Conservation (phyloP, 768 basidiomycete genomes). For the Auriscalpium microsporum region DNA sequence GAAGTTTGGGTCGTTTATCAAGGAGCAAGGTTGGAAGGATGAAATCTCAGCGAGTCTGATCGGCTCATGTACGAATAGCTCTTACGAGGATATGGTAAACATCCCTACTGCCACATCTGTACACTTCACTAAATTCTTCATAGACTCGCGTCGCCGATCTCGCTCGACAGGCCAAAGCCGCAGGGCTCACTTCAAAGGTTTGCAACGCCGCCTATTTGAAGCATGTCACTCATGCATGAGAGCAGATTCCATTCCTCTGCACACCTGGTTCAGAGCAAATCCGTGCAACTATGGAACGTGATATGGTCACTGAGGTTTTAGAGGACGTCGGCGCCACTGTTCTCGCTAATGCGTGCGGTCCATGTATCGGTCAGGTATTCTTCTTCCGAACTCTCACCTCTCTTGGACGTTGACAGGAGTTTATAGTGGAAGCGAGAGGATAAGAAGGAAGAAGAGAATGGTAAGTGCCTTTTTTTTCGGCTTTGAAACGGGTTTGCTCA, state of each 20-base stretch:
- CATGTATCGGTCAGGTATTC: conserved; percentile 88
- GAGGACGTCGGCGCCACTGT: conserved; percentile 91
- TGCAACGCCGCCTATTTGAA: conserved; percentile 1
- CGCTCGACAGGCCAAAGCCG: conserved; percentile 80
- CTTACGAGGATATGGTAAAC: conserved; percentile 87
- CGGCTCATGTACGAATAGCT: conserved; percentile 99
- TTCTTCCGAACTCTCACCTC: background rate
- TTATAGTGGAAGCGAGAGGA: conserved; percentile 87
- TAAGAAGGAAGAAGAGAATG: conserved; percentile 83
- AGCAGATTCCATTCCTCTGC: conserved; percentile 75
- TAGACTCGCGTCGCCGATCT: conserved; percentile 89
- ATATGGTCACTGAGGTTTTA: conserved; percentile 72
- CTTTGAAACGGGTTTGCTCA: conserved; percentile 2
- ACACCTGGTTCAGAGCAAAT: conserved; percentile 95
- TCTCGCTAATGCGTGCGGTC: conserved; percentile 96
- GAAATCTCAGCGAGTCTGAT: conserved; percentile 87
- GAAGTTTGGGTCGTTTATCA: conserved; percentile 71
- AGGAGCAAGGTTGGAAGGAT: conserved; percentile 88
- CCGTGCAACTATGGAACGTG: conserved; percentile 94
- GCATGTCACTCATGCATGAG: background rate
- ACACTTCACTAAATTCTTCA: conserved; percentile 2
- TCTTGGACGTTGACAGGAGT: background rate
- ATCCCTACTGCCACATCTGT: background rate
- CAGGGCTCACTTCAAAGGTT: conserved; percentile 71
- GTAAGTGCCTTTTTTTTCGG: conserved; percentile 32